Evolutionary conservation across 176 grass and related monocot genomes (phyloP).

Genomic region (Musa troglodytarum): DNA sequence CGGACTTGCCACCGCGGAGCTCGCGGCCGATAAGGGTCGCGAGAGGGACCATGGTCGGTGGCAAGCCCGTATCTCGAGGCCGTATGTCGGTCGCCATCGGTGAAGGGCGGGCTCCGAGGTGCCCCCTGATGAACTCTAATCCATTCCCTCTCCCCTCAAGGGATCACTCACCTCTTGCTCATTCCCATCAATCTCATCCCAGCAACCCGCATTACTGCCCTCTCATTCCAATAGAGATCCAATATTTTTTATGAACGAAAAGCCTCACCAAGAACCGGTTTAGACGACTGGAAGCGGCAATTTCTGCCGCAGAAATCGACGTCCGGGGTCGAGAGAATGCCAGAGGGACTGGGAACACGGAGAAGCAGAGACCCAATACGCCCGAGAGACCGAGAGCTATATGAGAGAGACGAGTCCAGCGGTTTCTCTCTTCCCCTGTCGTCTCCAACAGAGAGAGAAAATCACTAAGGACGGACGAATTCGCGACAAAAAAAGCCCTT

Average conservation of each 20-base stretch:
- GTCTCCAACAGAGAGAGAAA: too few relatives aligned
- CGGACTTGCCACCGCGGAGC: slow-evolving; percentile 58
- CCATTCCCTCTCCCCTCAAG: background rate
- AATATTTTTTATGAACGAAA: background rate
- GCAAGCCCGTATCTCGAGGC: slow-evolving; percentile 5
- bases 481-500: too few relatives aligned
- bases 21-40: slow-evolving; percentile 14
- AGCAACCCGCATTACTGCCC: background rate
- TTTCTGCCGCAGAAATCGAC: background rate
- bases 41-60: background rate
- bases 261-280: background rate
- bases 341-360: too few relatives aligned
- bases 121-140: background rate
- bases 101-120: background rate
- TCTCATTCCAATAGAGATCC: background rate
- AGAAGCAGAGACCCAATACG: too few relatives aligned
- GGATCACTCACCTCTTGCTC: background rate
- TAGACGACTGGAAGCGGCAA: background rate
- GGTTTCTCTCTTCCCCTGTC: too few relatives aligned
- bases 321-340: too few relatives aligned
- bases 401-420: too few relatives aligned
- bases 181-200: background rate
- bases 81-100: slow-evolving; percentile 6
- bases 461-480: too few relatives aligned
- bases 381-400: too few relatives aligned